A percentile compares a stretch with the other conserved stretches of the same genome.
Conservation (phyloP, 148 eudicot genomes). For the Euryodendron excelsum region DNA sequence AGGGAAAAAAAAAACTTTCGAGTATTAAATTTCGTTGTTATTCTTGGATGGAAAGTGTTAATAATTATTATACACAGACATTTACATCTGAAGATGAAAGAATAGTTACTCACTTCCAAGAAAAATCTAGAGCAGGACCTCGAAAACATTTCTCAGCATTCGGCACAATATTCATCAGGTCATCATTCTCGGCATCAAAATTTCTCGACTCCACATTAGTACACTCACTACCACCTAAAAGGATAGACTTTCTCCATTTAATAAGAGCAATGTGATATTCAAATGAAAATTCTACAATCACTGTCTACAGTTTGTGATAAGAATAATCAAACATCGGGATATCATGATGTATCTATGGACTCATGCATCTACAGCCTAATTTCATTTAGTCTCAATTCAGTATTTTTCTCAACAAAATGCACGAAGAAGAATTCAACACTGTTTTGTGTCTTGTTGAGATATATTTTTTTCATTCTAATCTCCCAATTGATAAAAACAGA, state of each 20-base stretch:
- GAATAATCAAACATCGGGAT: not conserved
- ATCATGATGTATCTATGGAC: not conserved
- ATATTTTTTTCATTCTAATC: not conserved
- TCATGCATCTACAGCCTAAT: not conserved
- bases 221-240: constrained; percentile 19
- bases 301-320: not conserved
- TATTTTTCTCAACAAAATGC: not conserved
- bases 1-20: too few species aligned
- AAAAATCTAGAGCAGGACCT: constrained; percentile 44
- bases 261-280: not conserved
- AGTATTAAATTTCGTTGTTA: not conserved
- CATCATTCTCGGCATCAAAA: constrained; percentile 16
- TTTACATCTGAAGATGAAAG: not conserved
- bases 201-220: constrained; percentile 7
- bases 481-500: not conserved
- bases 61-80: not conserved
- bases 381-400: not conserved
- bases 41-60: not conserved
- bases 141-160: constrained; percentile 28
- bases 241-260: not conserved
- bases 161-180: not conserved
- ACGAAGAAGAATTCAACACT: not conserved
- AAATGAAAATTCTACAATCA: not conserved
- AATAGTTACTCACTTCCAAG: constrained; percentile 62
- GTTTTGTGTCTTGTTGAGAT: not conserved